A percentile compares a stretch with the other conserved stretches of the same genome.
phyloP scores from a whole-genome alignment of 352 stramenopile species.

The Phytophthora cajani region DNA sequence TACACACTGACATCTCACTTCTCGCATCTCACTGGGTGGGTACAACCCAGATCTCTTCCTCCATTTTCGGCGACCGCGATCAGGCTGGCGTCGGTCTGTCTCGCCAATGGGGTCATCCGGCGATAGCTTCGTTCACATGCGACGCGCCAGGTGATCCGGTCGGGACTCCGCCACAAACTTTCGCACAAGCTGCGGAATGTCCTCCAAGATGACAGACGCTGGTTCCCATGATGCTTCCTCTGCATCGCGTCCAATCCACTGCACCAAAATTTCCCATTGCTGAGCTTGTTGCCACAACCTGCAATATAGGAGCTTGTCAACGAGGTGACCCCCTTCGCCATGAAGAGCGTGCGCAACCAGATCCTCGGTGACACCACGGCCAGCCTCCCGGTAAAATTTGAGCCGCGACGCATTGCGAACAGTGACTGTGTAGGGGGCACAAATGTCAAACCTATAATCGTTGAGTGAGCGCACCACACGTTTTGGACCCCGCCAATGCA shows the following conservation, averaged over 20 bases:
- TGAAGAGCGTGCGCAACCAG: not conserved
- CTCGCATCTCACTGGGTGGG: not conserved
- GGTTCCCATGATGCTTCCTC: slow-evolving; percentile 9
- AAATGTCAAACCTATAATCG: not conserved
- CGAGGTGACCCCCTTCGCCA: not conserved
- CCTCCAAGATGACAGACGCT: not conserved
- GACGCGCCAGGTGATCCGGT: too few relatives aligned
- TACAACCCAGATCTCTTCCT: slow-evolving; percentile 2
- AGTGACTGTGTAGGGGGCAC: not conserved
- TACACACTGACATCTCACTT: slow-evolving; percentile 1
- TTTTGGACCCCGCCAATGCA: not conserved
- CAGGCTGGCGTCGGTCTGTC: too few relatives aligned
- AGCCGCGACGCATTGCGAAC: not conserved
- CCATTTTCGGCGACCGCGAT: too few relatives aligned
- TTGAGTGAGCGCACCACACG: not conserved
- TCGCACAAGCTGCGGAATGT: slow-evolving; percentile 35
- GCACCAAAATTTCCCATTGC: not conserved
- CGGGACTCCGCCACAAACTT: not conserved
- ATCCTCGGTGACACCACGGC: not conserved
- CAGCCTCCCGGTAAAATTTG: not conserved
- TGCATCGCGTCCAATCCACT: slow-evolving; percentile 5
- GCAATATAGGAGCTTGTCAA: not conserved
- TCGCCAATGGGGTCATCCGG: too few relatives aligned
- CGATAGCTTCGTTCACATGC: too few relatives aligned
- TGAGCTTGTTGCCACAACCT: not conserved